These are phyloP conservation scores for Geotrichum bryndzae DNA, from an alignment of 1,139 yeast genomes.

Conservation along the genomic window DNA sequence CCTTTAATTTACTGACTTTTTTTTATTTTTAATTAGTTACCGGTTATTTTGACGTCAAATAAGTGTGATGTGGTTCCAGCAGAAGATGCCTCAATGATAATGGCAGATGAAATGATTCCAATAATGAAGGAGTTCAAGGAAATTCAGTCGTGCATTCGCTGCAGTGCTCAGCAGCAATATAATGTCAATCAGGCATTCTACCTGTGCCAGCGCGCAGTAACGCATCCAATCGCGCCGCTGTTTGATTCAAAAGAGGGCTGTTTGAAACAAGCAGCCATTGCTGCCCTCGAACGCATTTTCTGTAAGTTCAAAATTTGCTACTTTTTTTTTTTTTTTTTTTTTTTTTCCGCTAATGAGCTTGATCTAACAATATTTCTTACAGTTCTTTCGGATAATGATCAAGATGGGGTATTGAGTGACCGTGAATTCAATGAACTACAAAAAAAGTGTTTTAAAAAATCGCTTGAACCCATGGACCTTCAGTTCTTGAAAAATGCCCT, in stretches of 20 bases:
- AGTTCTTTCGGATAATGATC: conserved; percentile 76
- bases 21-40: conserved; percentile 34
- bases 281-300: conserved; percentile 75
- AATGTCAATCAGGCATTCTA: conserved; percentile 88
- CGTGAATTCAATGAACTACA: conserved; percentile 67
- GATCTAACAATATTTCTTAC: conserved; percentile 1
- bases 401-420: conserved; percentile 73
- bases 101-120: conserved; percentile 76
- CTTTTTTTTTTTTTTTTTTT: background rate
- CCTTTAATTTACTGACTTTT: background rate
- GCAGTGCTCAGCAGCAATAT: conserved; percentile 72
- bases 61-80: conserved; percentile 50
- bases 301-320: conserved; percentile 27
- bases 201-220: conserved; percentile 83
- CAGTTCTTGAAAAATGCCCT: conserved; percentile 43
- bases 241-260: conserved; percentile 87
- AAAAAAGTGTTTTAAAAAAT: conserved; percentile 62
- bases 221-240: conserved; percentile 89
- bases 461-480: conserved; percentile 49
- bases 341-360: background rate
- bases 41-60: conserved; percentile 86
- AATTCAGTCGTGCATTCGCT: conserved; percentile 82
- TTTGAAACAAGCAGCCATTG: conserved; percentile 67
- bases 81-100: conserved; percentile 33
- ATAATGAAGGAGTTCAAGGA: conserved; percentile 86